phyloP scores from a whole-genome alignment of 2,329 filamentous ascomycete genomes.

The Calonectria naviculata region DNA sequence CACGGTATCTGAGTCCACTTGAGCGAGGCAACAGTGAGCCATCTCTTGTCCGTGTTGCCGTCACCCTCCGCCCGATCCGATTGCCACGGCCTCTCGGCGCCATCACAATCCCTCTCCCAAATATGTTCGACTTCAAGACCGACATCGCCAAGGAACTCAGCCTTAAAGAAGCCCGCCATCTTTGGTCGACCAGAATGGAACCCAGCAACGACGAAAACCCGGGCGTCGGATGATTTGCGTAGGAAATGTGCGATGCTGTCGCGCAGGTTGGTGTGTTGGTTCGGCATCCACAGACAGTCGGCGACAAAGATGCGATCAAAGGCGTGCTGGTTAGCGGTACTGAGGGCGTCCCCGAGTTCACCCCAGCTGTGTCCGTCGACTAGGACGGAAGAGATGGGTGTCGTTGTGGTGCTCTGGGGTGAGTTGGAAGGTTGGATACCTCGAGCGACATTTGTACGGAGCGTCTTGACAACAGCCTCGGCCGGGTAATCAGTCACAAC shows the following conservation, averaged over 20 bases:
- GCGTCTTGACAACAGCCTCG: slow-evolving; percentile 66
- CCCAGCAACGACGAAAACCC: slow-evolving; percentile 74
- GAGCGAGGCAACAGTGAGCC: slow-evolving; percentile 72
- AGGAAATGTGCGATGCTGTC: slow-evolving; percentile 73
- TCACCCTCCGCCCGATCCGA: slow-evolving; percentile 71
- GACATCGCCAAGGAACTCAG: slow-evolving; percentile 53
- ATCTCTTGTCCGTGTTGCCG: slow-evolving; percentile 72
- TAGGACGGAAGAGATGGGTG: slow-evolving; percentile 41
- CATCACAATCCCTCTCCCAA: slow-evolving; percentile 76
- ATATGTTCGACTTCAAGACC: slow-evolving; percentile 72
- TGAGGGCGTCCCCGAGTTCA: slow-evolving; percentile 51
- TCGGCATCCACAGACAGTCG: slow-evolving; percentile 82
- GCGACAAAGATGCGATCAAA: slow-evolving; percentile 76
- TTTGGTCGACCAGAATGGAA: slow-evolving; percentile 78
- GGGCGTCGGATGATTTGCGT: slow-evolving; percentile 51
- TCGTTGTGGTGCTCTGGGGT: slow-evolving; percentile 39
- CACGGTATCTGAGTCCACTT: slow-evolving; percentile 46
- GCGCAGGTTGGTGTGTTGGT: slow-evolving; percentile 75
- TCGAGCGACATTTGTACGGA: slow-evolving; percentile 65
- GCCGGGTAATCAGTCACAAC: slow-evolving; percentile 77
- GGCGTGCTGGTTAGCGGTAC: slow-evolving; percentile 40
- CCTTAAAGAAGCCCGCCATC: slow-evolving; percentile 73
- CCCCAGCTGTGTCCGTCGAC: slow-evolving; percentile 76
- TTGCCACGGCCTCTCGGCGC: slow-evolving; percentile 70
- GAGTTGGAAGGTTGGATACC: slow-evolving; percentile 56